These are phyloP conservation scores for Hypoxylon sp. DNA, from an alignment of 2,329 filamentous ascomycete species.

Conservation along the genomic window DNA sequence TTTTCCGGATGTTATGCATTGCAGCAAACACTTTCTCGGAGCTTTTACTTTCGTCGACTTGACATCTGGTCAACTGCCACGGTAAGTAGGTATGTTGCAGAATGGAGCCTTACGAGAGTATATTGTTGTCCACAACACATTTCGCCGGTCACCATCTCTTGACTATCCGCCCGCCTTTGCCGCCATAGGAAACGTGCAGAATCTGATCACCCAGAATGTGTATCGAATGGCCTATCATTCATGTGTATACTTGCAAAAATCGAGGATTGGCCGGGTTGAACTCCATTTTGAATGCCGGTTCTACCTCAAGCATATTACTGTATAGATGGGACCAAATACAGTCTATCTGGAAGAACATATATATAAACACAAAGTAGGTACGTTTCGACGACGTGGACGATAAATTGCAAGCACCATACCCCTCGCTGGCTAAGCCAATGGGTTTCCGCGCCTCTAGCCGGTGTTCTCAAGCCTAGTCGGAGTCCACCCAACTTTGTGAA, in stretches of 20 bases:
- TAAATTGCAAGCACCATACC: not conserved
- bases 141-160: constrained; percentile 25
- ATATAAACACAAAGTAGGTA: constrained; percentile 6
- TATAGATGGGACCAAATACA: constrained; percentile 13
- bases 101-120: constrained; percentile 22
- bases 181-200: constrained; percentile 37
- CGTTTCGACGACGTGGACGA: not conserved
- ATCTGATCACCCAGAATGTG: constrained; percentile 41
- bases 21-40: constrained; percentile 32
- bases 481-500: constrained; percentile 10
- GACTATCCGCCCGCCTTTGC: constrained; percentile 36
- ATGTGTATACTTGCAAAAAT: constrained; percentile 20
- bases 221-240: constrained; percentile 20
- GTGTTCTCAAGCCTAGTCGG: not conserved
- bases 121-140: constrained; percentile 20
- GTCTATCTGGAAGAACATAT: constrained; percentile 5
- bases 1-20: constrained; percentile 28
- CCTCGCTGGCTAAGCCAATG: not conserved
- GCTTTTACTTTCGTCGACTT: constrained; percentile 24
- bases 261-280: constrained; percentile 14
- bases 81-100: constrained; percentile 20
- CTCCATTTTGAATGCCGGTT: constrained; percentile 8
- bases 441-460: not conserved
- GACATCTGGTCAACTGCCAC: constrained; percentile 21
- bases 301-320: constrained; percentile 16